These are phyloP conservation scores for Striga asiatica DNA, from an alignment of 257 asterid species.

Conservation along the genomic window DNA sequence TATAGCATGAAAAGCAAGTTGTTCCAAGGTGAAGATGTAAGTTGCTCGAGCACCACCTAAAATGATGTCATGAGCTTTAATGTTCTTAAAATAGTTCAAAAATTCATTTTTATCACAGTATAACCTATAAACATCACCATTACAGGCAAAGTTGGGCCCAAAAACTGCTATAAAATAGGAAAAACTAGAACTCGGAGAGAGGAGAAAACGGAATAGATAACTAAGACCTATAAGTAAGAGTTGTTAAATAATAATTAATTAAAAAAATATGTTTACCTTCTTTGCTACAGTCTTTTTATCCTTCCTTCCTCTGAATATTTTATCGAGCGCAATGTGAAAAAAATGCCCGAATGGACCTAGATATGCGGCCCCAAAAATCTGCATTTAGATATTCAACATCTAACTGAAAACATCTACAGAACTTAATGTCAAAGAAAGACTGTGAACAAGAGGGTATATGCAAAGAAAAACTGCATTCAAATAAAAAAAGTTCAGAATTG, in stretches of 20 bases:
- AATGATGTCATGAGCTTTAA: constrained; percentile 14
- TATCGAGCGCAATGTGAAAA: constrained; percentile 70
- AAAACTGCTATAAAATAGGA: too few relatives aligned
- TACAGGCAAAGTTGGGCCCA: too few relatives aligned
- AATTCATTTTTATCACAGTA: too few relatives aligned
- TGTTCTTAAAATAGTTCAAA: neutral
- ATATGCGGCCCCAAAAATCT: constrained; percentile 85
- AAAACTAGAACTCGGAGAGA: too few relatives aligned
- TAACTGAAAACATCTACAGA: constrained; percentile 6
- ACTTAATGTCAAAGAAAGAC: too few relatives aligned
- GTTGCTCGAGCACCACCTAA: constrained; percentile 91
- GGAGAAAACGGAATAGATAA: too few relatives aligned
- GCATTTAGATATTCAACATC: constrained; percentile 18
- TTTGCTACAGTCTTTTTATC: constrained; percentile 78
- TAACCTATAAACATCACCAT: too few relatives aligned
- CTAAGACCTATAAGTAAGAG: too few relatives aligned
- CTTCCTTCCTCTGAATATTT: constrained; percentile 81
- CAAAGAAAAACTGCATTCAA: too few relatives aligned
- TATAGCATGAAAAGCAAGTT: constrained; percentile 88
- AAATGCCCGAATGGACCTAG: constrained; percentile 92
- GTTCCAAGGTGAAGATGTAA: constrained; percentile 85
- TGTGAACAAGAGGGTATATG: too few relatives aligned
- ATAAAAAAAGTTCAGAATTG: too few relatives aligned
- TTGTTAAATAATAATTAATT: too few relatives aligned
- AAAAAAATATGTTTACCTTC: constrained; percentile 47